A percentile compares a stretch with the other conserved stretches of the same genome.
phyloP scores from a whole-genome alignment of 768 basidiomycete genomes.

The Chiua virens region DNA sequence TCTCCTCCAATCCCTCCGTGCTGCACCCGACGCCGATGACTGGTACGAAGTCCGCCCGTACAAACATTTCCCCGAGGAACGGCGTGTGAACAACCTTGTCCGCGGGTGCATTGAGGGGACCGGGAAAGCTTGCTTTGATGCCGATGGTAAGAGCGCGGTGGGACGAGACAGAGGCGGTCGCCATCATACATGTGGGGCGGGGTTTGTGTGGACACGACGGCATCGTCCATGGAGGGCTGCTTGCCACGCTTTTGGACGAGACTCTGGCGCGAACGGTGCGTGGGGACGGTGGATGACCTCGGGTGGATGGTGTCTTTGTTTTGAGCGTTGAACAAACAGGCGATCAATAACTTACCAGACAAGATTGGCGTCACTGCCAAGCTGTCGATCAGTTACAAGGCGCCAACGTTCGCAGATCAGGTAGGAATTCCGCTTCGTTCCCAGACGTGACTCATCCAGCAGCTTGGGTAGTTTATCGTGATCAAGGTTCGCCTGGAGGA shows the following conservation, averaged over 20 bases:
- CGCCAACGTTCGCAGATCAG: conserved; percentile 89
- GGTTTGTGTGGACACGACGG: conserved; percentile 93
- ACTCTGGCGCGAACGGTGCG: conserved; percentile 74
- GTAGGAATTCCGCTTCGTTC: conserved; percentile 32
- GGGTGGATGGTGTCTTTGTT: conserved; percentile 2
- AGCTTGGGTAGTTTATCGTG: conserved; percentile 67
- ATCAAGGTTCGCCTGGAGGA: conserved; percentile 68
- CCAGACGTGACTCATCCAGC: background rate
- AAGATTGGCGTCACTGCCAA: conserved; percentile 93
- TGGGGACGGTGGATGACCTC: background rate
- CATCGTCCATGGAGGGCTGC: conserved; percentile 88
- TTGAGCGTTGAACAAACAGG: conserved; percentile 44
- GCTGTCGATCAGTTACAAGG: conserved; percentile 76
- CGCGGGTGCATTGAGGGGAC: conserved; percentile 82
- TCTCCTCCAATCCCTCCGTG: conserved; percentile 52
- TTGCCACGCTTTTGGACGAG: conserved; percentile 92
- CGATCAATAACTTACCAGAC: conserved; percentile 80
- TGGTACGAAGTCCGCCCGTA: conserved; percentile 86
- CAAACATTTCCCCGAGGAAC: conserved; percentile 62
- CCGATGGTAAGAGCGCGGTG: conserved; percentile 72
- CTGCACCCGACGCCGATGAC: conserved; percentile 46
- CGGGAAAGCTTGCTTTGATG: conserved; percentile 78
- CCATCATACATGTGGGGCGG: conserved; percentile 80
- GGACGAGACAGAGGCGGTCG: conserved; percentile 73
- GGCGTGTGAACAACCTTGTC: conserved; percentile 82